Percentiles rank a stretch among this genome's conserved stretches.
Conservation (phyloP, 2,329 filamentous ascomycete genomes). For the Tolypocladium ovalisporum region DNA sequence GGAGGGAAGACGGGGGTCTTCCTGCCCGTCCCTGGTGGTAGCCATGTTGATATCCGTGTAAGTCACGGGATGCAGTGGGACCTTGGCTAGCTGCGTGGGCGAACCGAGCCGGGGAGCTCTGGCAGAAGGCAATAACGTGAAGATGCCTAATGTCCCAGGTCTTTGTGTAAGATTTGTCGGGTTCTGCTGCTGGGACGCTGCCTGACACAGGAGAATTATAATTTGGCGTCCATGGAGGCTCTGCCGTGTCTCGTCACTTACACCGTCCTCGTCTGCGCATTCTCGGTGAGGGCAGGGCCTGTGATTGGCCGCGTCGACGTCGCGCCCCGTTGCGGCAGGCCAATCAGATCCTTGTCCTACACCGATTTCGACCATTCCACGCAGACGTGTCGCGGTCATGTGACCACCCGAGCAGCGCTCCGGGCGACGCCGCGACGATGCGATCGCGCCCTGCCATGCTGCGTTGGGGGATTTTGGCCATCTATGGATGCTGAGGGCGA, state of each 20-base stretch:
- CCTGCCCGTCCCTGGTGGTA: constrained; percentile 22
- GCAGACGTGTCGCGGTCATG: constrained; percentile 8
- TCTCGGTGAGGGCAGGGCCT: constrained; percentile 16
- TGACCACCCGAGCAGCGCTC: constrained; percentile 6
- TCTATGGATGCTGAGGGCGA: not conserved
- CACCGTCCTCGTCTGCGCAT: constrained; percentile 22
- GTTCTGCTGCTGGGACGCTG: constrained; percentile 21
- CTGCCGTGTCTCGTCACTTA: constrained; percentile 24
- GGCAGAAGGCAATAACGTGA: constrained; percentile 27
- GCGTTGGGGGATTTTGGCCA: not conserved
- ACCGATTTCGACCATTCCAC: constrained; percentile 17
- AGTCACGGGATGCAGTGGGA: constrained; percentile 32
- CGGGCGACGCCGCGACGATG: not conserved
- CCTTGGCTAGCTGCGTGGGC: constrained; percentile 23
- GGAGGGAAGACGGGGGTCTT: constrained; percentile 24
- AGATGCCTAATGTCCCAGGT: constrained; percentile 27
- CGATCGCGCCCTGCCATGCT: not conserved
- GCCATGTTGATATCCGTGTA: constrained; percentile 29
- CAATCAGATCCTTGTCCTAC: constrained; percentile 18
- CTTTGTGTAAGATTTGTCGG: constrained; percentile 28
- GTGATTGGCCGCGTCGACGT: constrained; percentile 16
- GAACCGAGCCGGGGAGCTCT: constrained; percentile 25
- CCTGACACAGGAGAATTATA: constrained; percentile 28
- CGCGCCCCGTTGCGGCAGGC: constrained; percentile 9
- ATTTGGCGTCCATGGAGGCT: constrained; percentile 24